Base-by-base conservation (phyloP, 768 basidiomycete species). In the Pisolithus orientalis region DNA sequence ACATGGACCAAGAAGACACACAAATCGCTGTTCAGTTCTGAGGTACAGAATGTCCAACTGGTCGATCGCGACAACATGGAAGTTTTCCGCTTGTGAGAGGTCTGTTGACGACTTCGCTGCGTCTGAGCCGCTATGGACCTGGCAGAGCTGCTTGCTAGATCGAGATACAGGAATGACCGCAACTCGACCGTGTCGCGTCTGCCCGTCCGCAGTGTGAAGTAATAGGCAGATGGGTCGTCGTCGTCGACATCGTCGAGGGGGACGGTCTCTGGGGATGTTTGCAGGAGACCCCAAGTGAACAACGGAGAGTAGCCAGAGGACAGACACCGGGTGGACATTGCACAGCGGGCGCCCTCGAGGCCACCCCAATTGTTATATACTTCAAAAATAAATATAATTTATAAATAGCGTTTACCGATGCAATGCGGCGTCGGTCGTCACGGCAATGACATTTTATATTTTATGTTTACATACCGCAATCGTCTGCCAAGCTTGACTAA, bases 131-230 rank as follows among this genome's bases (percentile, higher is more conserved):
- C 74, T 3, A 74, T 68, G 38, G 72, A 68, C 51, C 70, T 62
- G 4, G 72, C 70, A 25, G 74, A 71, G 40, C 40, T 13, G 63
- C 82, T 80, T 38, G 83, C 84, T 4, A 84, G 75, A 64, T 87
- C 85, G 50, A 87, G 77, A 34, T 80, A 85, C 47, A 87, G 76
- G 64, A 85, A 86, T 3, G 85, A 86, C 39, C 79, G 76, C 55
- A 65, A 70, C 54, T 76, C 68, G 43, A 59, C 52, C 3, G 65
- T 54, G 60, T 75, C 72, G 31, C 74, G 70, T 48, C 68, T 69
- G 38, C 58, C 53, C 14, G 73, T 67, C 57, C 74, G 72, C 40
- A 78, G 62, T 1, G 78, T 77, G 52, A 78, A 74, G 61, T 79
- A 79, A 60, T 79, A 72, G 10, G 75, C 65, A 5, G 75, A 73